Evolutionary conservation across 306 rosid genomes (phyloP).

Genomic region (Cucurbita moschata): DNA sequence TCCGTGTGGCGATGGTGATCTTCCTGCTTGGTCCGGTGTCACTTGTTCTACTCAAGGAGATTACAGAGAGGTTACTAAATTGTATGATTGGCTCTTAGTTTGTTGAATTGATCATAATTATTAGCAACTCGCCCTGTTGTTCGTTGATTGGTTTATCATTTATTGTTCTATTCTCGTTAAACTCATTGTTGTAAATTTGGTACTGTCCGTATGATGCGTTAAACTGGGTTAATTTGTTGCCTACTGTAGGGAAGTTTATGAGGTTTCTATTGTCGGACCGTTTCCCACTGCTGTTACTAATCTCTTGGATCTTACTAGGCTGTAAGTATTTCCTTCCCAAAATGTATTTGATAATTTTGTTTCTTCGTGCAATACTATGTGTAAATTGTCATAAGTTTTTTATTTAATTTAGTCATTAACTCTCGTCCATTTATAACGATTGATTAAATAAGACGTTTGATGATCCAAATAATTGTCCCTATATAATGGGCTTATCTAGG

Average conservation of each 20-base stretch:
- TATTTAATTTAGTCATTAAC: no score
- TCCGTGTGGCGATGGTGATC: slow-evolving; percentile 95
- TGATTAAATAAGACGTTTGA: no score
- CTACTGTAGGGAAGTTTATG: slow-evolving; percentile 79
- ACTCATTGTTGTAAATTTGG: not conserved
- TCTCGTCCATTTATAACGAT: no score
- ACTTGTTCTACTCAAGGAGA: slow-evolving; percentile 96
- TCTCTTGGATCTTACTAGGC: slow-evolving; percentile 89
- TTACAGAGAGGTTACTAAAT: slow-evolving; percentile 86
- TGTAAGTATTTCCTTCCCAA: slow-evolving; percentile 32
- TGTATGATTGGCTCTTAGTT: slow-evolving; percentile 29
- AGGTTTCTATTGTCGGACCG: slow-evolving; percentile 95
- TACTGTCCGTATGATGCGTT: not conserved
- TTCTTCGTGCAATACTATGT: not conserved
- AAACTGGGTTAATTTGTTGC: not conserved
- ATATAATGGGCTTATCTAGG: no score
- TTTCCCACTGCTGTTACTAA: slow-evolving; percentile 97
- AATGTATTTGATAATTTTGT: not conserved
- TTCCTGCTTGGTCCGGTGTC: slow-evolving; percentile 97
- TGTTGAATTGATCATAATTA: not conserved
- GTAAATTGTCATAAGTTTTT: no score
- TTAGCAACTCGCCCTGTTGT: not conserved
- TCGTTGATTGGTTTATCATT: not conserved
- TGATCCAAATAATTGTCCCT: no score
- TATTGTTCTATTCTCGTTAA: not conserved